phyloP scores from a whole-genome alignment of 2,329 filamentous ascomycete species.

The Exserohilum turcica region DNA sequence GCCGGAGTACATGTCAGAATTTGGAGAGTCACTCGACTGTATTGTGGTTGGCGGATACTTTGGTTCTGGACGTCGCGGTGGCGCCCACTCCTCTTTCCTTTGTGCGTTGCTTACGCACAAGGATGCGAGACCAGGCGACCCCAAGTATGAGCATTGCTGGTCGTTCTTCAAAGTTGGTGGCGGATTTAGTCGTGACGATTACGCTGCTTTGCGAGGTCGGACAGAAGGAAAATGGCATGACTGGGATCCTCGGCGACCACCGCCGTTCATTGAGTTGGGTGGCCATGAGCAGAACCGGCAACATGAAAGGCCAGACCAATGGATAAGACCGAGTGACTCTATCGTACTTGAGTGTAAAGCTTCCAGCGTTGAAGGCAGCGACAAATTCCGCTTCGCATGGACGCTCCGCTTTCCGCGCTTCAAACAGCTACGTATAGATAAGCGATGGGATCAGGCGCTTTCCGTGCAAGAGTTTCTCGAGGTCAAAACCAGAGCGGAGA shows the following conservation, averaged over 20 bases:
- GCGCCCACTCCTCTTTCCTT: conserved; percentile 82
- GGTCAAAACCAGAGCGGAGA: conserved; percentile 70
- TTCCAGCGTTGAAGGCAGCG: conserved; percentile 73
- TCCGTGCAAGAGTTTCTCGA: conserved; percentile 77
- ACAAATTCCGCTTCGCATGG: conserved; percentile 75
- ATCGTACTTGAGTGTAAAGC: conserved; percentile 89
- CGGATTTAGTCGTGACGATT: conserved; percentile 84
- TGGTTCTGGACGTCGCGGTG: conserved; percentile 83
- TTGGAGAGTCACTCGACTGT: conserved; percentile 90
- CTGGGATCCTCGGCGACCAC: conserved; percentile 80
- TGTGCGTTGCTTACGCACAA: conserved; percentile 81
- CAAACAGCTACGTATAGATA: conserved; percentile 79
- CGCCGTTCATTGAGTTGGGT: conserved; percentile 79
- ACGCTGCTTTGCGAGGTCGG: conserved; percentile 77
- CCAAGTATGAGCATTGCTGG: conserved; percentile 74
- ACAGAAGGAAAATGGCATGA: conserved; percentile 91
- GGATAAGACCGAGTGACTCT: conserved; percentile 89
- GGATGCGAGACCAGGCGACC: conserved; percentile 62
- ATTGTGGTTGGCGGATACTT: conserved; percentile 91
- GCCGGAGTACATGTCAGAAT: conserved; percentile 96
- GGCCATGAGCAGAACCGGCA: conserved; percentile 70
- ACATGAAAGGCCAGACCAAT: conserved; percentile 82
- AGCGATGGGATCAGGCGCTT: conserved; percentile 79
- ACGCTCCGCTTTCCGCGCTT: conserved; percentile 93
- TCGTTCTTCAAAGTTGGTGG: conserved; percentile 99